Evolutionary conservation across 1,139 yeast species (phyloP).

Genomic region (Geotrichum aggregatum): DNA sequence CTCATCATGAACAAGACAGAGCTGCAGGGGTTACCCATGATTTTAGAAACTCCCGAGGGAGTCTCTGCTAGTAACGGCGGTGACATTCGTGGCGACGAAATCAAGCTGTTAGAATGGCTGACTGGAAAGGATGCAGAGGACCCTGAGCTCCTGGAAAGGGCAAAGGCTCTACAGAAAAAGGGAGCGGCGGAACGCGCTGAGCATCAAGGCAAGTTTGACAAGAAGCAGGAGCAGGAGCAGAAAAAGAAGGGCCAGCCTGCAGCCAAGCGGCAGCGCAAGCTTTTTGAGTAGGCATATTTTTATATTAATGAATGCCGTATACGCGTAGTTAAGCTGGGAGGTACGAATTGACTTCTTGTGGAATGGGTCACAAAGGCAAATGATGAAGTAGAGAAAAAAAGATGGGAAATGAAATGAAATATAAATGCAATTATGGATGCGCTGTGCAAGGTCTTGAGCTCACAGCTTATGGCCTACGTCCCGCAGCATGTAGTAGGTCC

Average conservation of each 20-base stretch:
- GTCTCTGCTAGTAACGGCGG: slow-evolving; percentile 38
- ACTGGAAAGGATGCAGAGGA: slow-evolving; percentile 54
- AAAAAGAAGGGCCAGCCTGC: slow-evolving; percentile 8
- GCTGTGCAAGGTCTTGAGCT: too few species aligned
- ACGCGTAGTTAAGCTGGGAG: too few species aligned
- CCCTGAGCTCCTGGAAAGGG: slow-evolving; percentile 50
- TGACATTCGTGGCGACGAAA: slow-evolving; percentile 70
- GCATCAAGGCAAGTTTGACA: slow-evolving; percentile 31
- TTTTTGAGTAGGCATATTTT: slow-evolving; percentile 3
- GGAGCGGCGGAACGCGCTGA: slow-evolving; percentile 37
- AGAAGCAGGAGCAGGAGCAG: slow-evolving; percentile 25
- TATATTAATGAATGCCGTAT: neutral
- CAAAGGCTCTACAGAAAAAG: slow-evolving; percentile 46
- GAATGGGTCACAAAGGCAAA: too few species aligned
- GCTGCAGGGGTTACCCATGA: slow-evolving; percentile 64
- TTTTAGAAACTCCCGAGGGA: slow-evolving; percentile 83
- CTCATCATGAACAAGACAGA: slow-evolving; percentile 64
- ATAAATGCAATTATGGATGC: slow-evolving; percentile 4
- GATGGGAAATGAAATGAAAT: neutral
- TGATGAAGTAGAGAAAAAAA: neutral
- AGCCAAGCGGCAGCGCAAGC: slow-evolving; percentile 15
- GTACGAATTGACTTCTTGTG: too few species aligned
- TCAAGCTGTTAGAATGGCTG: slow-evolving; percentile 63
- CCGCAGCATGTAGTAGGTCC: too few species aligned
- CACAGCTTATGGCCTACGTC: too few species aligned